These are phyloP conservation scores for Hibiscus tridactylites DNA, from an alignment of 345 rosid species.

Conservation along the genomic window DNA sequence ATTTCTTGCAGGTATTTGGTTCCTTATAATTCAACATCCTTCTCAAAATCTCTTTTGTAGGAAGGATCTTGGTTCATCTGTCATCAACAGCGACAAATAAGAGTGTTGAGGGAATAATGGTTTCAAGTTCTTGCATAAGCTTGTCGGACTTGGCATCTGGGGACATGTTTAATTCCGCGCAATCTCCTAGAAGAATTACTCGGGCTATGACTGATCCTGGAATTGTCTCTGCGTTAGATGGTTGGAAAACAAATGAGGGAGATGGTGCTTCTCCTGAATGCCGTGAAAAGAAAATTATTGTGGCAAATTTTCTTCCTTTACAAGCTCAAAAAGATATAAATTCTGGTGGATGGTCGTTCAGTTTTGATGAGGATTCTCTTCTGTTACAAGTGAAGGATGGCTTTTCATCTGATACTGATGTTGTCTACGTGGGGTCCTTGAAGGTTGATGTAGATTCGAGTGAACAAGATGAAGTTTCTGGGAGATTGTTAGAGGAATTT, in stretches of 20 bases:
- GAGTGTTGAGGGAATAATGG: constrained; percentile 31
- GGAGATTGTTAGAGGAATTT: constrained; percentile 24
- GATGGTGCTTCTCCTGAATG: constrained; percentile 27
- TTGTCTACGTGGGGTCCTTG: constrained; percentile 32
- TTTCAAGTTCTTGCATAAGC: constrained; percentile 45
- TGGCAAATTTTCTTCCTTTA: constrained; percentile 34
- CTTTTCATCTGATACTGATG: constrained; percentile 29
- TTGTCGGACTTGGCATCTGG: constrained; percentile 50
- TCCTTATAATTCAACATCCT: not conserved
- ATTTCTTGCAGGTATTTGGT: not conserved
- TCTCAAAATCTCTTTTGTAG: not conserved
- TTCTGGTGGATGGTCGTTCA: constrained; percentile 28
- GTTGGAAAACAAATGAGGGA: constrained; percentile 31
- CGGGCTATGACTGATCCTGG: constrained; percentile 44
- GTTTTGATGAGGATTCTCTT: constrained; percentile 37
- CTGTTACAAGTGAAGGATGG: constrained; percentile 31
- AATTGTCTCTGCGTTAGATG: constrained; percentile 34
- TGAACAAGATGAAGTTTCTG: constrained; percentile 36
- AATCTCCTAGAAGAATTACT: constrained; percentile 23
- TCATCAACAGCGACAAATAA: constrained; percentile 13
- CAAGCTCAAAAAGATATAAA: constrained; percentile 23
- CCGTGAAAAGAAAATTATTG: constrained; percentile 27
- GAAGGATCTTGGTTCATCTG: not conserved
- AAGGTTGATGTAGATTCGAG: constrained; percentile 25
- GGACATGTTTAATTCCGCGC: constrained; percentile 26